phyloP scores from a whole-genome alignment of 2,329 filamentous ascomycete species.

The Aureobasidium sp. region DNA sequence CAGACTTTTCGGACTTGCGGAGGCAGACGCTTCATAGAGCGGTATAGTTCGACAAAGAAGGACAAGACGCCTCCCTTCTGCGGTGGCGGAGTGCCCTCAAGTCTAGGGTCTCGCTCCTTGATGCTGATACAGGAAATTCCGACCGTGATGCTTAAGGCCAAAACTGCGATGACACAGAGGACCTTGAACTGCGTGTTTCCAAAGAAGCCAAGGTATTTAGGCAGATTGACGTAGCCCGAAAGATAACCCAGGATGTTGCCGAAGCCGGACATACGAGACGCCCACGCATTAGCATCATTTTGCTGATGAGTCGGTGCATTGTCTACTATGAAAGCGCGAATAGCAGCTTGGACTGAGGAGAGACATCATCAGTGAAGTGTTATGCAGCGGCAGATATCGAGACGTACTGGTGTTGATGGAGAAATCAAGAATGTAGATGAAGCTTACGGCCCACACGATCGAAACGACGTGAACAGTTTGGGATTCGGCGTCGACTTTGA shows the following conservation, averaged over 20 bases:
- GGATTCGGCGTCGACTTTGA: slow-evolving; percentile 61
- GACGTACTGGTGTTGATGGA: slow-evolving; percentile 77
- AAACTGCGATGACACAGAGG: slow-evolving; percentile 73
- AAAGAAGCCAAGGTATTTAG: slow-evolving; percentile 65
- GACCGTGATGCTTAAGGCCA: slow-evolving; percentile 63
- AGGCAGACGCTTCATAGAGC: slow-evolving; percentile 68
- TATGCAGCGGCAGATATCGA: background rate
- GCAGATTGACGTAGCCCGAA: slow-evolving; percentile 75
- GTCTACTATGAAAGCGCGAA: slow-evolving; percentile 88
- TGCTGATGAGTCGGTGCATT: slow-evolving; percentile 89
- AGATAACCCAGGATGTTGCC: slow-evolving; percentile 89
- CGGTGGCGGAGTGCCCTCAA: slow-evolving; percentile 54
- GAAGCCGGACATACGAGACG: slow-evolving; percentile 73
- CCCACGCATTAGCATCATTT: slow-evolving; percentile 90
- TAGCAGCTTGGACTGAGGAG: slow-evolving; percentile 68
- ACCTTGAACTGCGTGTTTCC: slow-evolving; percentile 89
- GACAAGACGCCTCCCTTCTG: slow-evolving; percentile 57
- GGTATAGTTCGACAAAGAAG: slow-evolving; percentile 73
- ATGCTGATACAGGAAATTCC: slow-evolving; percentile 60
- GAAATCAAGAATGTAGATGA: slow-evolving; percentile 88
- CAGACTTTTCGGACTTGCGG: slow-evolving; percentile 78
- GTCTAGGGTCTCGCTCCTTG: slow-evolving; percentile 69
- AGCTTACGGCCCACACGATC: slow-evolving; percentile 71
- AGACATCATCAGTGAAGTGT: background rate
- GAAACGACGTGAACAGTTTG: slow-evolving; percentile 54